Evolutionary conservation across 305 asterid species (phyloP), one percentile per base, ranked within the genome.

Genomic region (Lippia alba): DNA sequence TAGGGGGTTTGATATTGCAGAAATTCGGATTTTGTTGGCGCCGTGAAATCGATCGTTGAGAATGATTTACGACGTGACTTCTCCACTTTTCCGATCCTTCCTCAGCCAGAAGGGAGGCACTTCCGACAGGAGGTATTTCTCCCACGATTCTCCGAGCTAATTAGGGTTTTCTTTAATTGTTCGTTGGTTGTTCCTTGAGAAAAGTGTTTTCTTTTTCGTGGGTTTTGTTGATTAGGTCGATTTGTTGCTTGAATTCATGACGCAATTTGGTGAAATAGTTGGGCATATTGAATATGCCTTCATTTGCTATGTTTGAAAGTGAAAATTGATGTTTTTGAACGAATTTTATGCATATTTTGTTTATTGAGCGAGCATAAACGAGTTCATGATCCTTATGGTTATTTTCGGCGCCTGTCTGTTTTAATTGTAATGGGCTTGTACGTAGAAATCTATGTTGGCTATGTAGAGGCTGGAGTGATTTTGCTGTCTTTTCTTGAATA

Each of bases 91-190:
- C 94, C 93, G 97, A 15, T 94, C 96, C 39, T 94, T 91, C 88
- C 99, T 94, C 86, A 90, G 97, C 92, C 98, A 94, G 87, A 94
- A 91, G 80, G 96, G 98, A 12, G 92, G 98, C 74, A 66, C 93
- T 16, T 82, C 98, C 7, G 94, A 90, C 73, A 90, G 90, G 87
- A 85, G 96, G 98, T 92, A 72, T 15, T 56, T 39, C 57, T 54
- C 63, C 4, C 17, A 48, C 41, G 18, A 64, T 55, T 66, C 30
- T 60, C 14, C 19, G 16, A 9, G 59, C 12, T 56, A 7, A 24
- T 4, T 19, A 15, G 50, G 50, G 64, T 36, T 67, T 3, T 39
- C 30, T n/a, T n/a, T n/a, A n/a, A n/a, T n/a, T n/a, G n/a, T n/a
- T n/a, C n/a, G n/a, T n/a, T n/a, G 30, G 33, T 19, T 54, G 34